Evolutionary conservation across 306 rosid genomes (phyloP), one percentile per base, ranked within the genome.

Genomic region (Cicer cuneatum): DNA sequence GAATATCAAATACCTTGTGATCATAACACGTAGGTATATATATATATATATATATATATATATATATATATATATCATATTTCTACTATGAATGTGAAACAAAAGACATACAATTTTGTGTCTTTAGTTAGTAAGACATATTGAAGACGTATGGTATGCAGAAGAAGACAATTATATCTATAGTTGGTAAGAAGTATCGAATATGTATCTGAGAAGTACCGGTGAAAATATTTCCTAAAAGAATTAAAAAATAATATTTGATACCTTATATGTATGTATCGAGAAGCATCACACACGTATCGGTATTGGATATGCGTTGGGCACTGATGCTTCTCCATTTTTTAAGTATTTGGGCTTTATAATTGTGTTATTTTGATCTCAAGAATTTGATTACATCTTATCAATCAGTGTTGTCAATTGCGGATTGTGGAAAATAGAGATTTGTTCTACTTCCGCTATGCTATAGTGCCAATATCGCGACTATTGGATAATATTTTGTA

Each of bases 281-380:
- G 13, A 5, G 52, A 47, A 47, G 7, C 13, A 47, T 47, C 52
- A 1, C 6, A 47, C 52, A 47, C n/a, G 16, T 47, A 29, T n/a
- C 5, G 35, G 5, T 3, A 29, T 29, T 29, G 33, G 33, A 29
- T 29, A 29, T 29, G 33, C 33, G 8, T 47, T 2, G 7, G 7
- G 6, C 16, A 47, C 7, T 7, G 13, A 12, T 46, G 5, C 14
- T 11, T 46, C 13, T 13, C 0, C 15, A 12, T 46, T 46, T 38
- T 46, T 46, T 2, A 46, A 46, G 11, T 46, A 46, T 11, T 1
- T 11, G 51, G 51, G 51, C 0, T 46, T 46, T 7, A 46, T 46
- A 47, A 24, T 54, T 33, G 52, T 64, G 69, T 61, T 72, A 6
- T 21, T 65, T 43, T 51, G 21, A 54, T 47, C 78, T 33, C 62